Conservation (phyloP, 2,329 filamentous ascomycete species). For the Colletotrichum higginsianum region DNA sequence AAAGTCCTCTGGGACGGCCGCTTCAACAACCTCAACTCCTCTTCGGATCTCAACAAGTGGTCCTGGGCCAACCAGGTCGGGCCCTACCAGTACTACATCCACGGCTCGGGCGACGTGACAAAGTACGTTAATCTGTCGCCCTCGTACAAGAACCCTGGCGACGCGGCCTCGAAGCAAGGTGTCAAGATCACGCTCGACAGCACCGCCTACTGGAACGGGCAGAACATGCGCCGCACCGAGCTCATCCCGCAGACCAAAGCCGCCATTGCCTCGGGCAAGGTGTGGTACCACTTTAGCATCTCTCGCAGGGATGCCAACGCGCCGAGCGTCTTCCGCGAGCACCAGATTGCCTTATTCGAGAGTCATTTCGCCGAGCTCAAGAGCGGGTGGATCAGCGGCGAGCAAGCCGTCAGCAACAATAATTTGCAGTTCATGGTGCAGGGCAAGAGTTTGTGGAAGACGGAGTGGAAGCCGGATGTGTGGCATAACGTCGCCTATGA, state of each 20-base stretch:
- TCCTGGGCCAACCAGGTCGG: constrained; percentile 78
- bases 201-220: constrained; percentile 80
- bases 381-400: constrained; percentile 71
- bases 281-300: constrained; percentile 82
- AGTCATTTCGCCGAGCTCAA: constrained; percentile 83
- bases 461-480: constrained; percentile 71
- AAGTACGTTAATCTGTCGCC: constrained; percentile 75
- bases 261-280: constrained; percentile 75
- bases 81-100: constrained; percentile 83
- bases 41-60: constrained; percentile 72
- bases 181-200: constrained; percentile 76
- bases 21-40: constrained; percentile 72
- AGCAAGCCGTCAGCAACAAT: constrained; percentile 60
- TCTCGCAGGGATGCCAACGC: constrained; percentile 72
- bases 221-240: constrained; percentile 81
- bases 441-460: constrained; percentile 74
- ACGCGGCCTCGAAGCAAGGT: constrained; percentile 73
- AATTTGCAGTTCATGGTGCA: constrained; percentile 76
- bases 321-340: constrained; percentile 74
- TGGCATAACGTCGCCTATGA: constrained; percentile 86
- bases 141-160: constrained; percentile 75
- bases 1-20: constrained; percentile 74
- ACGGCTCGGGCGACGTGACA: constrained; percentile 70
- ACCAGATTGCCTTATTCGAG: constrained; percentile 76
- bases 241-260: constrained; percentile 79